Base-by-base conservation (phyloP, 257 asterid species). In the Anisodus tanguticus region DNA sequence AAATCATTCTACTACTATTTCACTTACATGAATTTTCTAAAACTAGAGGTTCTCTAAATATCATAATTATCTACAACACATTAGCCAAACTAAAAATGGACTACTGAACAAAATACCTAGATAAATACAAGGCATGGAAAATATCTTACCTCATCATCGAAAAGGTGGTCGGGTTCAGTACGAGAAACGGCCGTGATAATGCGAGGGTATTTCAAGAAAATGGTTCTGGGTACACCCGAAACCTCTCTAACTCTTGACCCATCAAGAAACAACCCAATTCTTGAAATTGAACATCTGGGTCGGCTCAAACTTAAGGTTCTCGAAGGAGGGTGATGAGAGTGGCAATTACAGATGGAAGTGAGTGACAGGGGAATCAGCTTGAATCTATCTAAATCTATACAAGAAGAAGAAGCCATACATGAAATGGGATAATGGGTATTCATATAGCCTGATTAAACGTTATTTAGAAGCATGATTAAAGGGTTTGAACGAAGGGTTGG, bases 81-180 rank as follows among this genome's bases (percentile, higher is more conserved):
- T 8, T 63, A 16, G 54, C 78, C 57, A 71, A 71, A 71, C 57
- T 45, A 3, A 1, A 9, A 63, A 26, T 31, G 41, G 41, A 26
- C 41, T 26, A 49, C 43, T 19, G 19, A 8, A 49, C 19, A 76
- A 59, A 58, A 15, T 31, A 67, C 15, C 9, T 43, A 49, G 19
- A 8, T 15, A 19, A 10, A 35, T 9, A 47, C 72, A 5, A 60
- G 15, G 31, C 43, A 22, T 49, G 71, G 35, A 83, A 3, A 71
- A 45, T 8, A 3, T 3, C 35, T 68, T 90, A 94, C 98, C 95
- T 92, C 83, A 53, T 82, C 89, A 51, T 77, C 58, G 57, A 88
- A 92, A 57, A 89, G 87, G 86, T 54, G 83, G 84, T 88, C 97
- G 79, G 91, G 91, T 79, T 90, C 97, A n/a, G 97, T 91, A 81